These are phyloP conservation scores for Pichia cactophila DNA, from an alignment of 1,139 yeast species.

Conservation along the genomic window DNA sequence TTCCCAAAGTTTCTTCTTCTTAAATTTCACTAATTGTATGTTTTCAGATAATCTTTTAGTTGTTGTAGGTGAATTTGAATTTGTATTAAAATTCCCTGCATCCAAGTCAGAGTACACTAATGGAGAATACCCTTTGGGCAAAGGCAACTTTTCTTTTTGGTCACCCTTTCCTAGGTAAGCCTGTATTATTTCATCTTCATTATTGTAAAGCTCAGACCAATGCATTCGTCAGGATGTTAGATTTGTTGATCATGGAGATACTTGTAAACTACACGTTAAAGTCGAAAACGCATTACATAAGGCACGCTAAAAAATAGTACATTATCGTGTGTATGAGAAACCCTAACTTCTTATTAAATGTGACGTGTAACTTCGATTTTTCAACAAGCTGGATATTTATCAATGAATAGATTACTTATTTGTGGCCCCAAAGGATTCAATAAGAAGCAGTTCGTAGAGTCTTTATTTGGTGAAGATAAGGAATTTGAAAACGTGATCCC, in stretches of 20 bases:
- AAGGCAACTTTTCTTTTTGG: background rate
- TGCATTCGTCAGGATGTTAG: background rate
- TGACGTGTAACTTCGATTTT: background rate
- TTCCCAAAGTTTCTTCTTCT: conserved; percentile 78
- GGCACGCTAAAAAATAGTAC: background rate
- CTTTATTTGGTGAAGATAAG: background rate
- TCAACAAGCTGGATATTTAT: too few species aligned
- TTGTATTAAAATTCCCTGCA: conserved; percentile 12
- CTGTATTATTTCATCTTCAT: background rate
- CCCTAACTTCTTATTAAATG: background rate
- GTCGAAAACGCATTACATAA: background rate
- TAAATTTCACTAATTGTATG: conserved; percentile 31
- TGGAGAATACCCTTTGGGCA: conserved; percentile 20
- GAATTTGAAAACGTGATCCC: background rate
- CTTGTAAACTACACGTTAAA: background rate
- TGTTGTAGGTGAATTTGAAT: background rate
- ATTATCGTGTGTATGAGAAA: background rate
- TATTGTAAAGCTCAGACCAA: background rate
- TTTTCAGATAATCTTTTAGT: conserved; percentile 7
- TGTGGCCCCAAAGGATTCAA: conserved; percentile 5
- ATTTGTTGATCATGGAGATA: too few species aligned
- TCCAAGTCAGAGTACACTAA: conserved; percentile 17
- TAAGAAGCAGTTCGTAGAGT: conserved; percentile 1
- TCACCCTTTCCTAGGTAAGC: background rate
- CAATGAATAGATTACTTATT: conserved; percentile 2